Evolutionary conservation across 2,329 filamentous ascomycete species (phyloP).

Genomic region (Cryphonectria carpinicola): DNA sequence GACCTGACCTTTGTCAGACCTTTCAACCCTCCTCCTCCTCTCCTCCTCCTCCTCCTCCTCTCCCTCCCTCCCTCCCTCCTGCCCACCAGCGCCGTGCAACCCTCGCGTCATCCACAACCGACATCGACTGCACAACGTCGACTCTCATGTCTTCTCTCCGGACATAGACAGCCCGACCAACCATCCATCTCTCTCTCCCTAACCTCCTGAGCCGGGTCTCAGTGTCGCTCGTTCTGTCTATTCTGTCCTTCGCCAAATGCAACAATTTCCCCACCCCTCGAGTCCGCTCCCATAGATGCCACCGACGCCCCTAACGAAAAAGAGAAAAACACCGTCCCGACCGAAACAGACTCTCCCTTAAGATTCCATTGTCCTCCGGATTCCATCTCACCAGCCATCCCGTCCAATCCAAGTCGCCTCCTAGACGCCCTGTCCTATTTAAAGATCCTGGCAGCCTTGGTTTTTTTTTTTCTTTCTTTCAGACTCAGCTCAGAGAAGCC

Average conservation of each 20-base stretch:
- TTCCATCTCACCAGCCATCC: neutral
- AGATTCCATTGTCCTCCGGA: constrained; percentile 3
- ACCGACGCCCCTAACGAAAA: neutral
- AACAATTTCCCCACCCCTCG: constrained; percentile 10
- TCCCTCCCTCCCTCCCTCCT: neutral
- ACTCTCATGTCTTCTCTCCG: constrained; percentile 16
- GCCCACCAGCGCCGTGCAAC: constrained; percentile 11
- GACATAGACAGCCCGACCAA: neutral
- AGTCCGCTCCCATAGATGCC: neutral
- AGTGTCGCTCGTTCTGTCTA: constrained; percentile 12
- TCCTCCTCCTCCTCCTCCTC: constrained; percentile 8
- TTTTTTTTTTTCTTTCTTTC: too few species aligned
- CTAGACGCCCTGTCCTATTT: constrained; percentile 22
- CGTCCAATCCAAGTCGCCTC: constrained; percentile 2
- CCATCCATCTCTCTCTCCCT: neutral
- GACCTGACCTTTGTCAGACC: constrained; percentile 9
- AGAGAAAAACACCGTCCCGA: neutral
- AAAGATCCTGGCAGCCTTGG: constrained; percentile 27
- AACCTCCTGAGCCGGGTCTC: constrained; percentile 18
- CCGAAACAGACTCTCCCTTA: constrained; percentile 4
- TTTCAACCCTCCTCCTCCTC: constrained; percentile 9
- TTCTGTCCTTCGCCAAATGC: constrained; percentile 3
- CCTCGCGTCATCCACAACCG: constrained; percentile 17
- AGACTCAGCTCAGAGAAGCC: constrained; percentile 22
- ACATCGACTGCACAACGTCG: constrained; percentile 13